Evolutionary conservation across 345 rosid genomes (phyloP).

Genomic region (Linum trigynum): DNA sequence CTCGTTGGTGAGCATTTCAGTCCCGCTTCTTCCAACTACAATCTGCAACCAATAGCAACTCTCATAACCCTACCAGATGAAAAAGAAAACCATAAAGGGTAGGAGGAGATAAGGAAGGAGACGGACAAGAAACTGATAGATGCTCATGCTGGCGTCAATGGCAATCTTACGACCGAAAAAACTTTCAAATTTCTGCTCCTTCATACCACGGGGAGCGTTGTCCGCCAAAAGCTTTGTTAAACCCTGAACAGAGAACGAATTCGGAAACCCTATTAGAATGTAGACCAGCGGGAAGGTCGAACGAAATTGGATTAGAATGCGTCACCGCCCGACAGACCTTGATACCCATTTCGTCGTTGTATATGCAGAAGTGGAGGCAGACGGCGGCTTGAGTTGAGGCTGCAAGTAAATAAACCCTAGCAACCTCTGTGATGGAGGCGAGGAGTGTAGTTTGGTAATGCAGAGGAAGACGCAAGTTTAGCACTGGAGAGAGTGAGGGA

Average conservation of each 20-base stretch:
- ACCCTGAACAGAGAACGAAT: constrained; percentile 39
- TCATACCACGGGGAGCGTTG: constrained; percentile 79
- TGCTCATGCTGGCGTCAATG: constrained; percentile 98
- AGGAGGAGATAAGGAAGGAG: background rate
- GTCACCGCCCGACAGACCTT: background rate
- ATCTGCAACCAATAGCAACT: constrained; percentile 33
- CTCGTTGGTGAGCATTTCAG: constrained; percentile 87
- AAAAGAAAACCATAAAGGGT: background rate
- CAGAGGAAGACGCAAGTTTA: background rate
- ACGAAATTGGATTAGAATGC: background rate
- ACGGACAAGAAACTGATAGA: constrained; percentile 85
- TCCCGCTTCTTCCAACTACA: constrained; percentile 85
- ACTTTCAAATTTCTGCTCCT: constrained; percentile 88
- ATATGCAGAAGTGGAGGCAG: background rate
- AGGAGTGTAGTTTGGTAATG: background rate
- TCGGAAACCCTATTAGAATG: background rate
- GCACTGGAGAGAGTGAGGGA: too few relatives aligned
- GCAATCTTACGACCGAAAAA: constrained; percentile 91
- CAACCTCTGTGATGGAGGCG: background rate
- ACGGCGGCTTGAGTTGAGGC: background rate
- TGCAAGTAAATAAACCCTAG: background rate
- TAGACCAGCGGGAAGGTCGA: background rate
- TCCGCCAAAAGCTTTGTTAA: constrained; percentile 94
- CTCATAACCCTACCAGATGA: background rate
- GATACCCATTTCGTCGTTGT: background rate